Percentiles rank a stretch among this genome's conserved stretches.
phyloP scores from a whole-genome alignment of 2,329 filamentous ascomycete genomes.

The Penicillium oxalicum region DNA sequence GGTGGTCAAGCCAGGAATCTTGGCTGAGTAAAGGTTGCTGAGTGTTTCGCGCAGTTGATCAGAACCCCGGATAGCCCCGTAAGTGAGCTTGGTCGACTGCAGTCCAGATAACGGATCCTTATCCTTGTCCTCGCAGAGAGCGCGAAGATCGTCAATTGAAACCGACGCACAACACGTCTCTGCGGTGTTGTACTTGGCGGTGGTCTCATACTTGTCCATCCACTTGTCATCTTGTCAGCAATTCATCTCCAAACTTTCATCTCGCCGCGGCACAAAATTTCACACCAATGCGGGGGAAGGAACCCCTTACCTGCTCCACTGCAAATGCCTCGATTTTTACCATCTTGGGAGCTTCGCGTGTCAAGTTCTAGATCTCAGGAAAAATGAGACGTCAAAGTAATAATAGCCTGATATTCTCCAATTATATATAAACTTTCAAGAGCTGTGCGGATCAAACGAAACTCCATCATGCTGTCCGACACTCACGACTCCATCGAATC shows the following conservation, averaged over 20 bases:
- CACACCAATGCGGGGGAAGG: constrained; percentile 30
- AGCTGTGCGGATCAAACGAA: too few species aligned
- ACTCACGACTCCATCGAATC: too few species aligned
- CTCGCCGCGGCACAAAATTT: neutral
- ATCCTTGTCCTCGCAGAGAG: constrained; percentile 49
- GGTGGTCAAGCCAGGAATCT: constrained; percentile 43
- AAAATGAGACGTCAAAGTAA: too few species aligned
- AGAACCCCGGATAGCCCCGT: constrained; percentile 67
- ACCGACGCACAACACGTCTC: constrained; percentile 54
- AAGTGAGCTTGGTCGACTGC: constrained; percentile 57
- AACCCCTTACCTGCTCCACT: constrained; percentile 58
- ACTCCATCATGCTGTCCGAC: too few species aligned
- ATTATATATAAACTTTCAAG: too few species aligned
- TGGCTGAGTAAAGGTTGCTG: constrained; percentile 58
- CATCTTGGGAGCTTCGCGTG: constrained; percentile 23
- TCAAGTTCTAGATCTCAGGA: neutral
- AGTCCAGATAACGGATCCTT: constrained; percentile 39
- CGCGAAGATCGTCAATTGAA: constrained; percentile 48
- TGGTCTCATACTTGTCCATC: constrained; percentile 52
- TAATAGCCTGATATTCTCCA: too few species aligned
- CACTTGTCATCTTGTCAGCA: constrained; percentile 36
- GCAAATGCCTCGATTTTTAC: constrained; percentile 39
- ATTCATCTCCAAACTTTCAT: neutral
- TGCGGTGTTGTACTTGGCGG: constrained; percentile 51
- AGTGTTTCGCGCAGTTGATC: constrained; percentile 58